Base-by-base conservation (phyloP, 164 flowering plant species). In the Nymphaea colorata region DNA sequence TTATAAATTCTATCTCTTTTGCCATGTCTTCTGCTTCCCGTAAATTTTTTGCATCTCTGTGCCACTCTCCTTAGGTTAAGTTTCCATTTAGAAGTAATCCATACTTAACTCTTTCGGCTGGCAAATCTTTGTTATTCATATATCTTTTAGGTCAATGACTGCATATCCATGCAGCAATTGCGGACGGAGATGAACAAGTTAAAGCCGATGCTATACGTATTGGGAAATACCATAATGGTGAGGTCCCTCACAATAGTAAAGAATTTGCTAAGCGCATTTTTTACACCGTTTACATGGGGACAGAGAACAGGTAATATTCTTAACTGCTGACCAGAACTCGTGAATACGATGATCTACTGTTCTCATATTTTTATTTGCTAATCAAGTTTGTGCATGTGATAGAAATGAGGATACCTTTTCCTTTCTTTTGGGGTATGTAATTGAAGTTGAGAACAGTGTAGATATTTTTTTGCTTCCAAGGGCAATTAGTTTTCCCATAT, bases 141-240 rank as follows among this genome's bases (percentile, higher is more conserved):
- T 47, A 7, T 47, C 2, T 47, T 47, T 47, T 47, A 47, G 55
- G 55, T 47, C 5, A 47, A 47, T 47, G 55, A 47, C 55, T 4
- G 55, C 11, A 47, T 47, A 4, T 47, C 7, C 64, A 16, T 84
- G 78, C 87, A 94, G 97, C 87, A 73, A 94, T 94, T 68, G 84
- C 73, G 51, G 79, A 81, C 71, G 96, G 96, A 41, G 93, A 90
- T 72, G 90, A 90, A 74, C 87, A 91, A 79, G 96, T 91, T 64
- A 94, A 91, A 84, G 84, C 88, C 77, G 99, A 94, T 88, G 98
- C 99, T 51, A 82, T 88, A 66, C 83, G 96, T 64, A 84, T 94
- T 72, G 99, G 99, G 45, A 73, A 83, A 45, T 94, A 94, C 71
- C 69, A 75, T 42, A 85, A 86, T 79, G 98, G 96, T 18, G 80